Percentiles rank a stretch among this genome's conserved stretches.
Evolutionary conservation across 306 rosid species (phyloP).

Genomic region (Neltuma alba): DNA sequence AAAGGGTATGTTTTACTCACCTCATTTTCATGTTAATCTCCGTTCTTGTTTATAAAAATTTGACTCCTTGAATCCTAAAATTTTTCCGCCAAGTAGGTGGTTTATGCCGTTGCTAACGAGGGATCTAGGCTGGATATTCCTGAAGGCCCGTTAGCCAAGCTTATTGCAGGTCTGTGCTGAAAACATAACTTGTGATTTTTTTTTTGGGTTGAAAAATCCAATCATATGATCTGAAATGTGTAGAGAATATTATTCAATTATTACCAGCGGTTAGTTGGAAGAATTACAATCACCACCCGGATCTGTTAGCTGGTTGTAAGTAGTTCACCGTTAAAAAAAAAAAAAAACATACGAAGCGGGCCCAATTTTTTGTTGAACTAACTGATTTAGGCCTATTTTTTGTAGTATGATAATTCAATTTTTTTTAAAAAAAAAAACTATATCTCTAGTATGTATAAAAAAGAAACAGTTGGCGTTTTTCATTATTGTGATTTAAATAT

Average conservation of each 20-base stretch:
- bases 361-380: neutral
- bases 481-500: too few relatives aligned
- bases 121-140: conserved; percentile 92
- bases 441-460: neutral
- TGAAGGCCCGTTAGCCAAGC: conserved; percentile 86
- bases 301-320: too few relatives aligned
- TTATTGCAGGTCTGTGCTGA: conserved; percentile 67
- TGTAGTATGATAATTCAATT: too few relatives aligned
- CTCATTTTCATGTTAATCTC: neutral
- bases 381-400: neutral
- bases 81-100: conserved; percentile 65
- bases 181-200: neutral
- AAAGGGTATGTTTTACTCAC: conserved; percentile 60
- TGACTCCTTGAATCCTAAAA: neutral
- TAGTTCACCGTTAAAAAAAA: neutral
- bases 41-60: neutral
- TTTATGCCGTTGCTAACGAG: conserved; percentile 83
- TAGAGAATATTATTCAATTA: neutral
- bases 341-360: neutral
- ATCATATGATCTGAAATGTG: neutral
- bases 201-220: neutral
- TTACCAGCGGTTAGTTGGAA: too few relatives aligned
- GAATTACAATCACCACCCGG: too few relatives aligned
- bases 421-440: too few relatives aligned
- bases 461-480: neutral